phyloP scores from a whole-genome alignment of 148 eudicot species.

The Simmondsia chinensis region DNA sequence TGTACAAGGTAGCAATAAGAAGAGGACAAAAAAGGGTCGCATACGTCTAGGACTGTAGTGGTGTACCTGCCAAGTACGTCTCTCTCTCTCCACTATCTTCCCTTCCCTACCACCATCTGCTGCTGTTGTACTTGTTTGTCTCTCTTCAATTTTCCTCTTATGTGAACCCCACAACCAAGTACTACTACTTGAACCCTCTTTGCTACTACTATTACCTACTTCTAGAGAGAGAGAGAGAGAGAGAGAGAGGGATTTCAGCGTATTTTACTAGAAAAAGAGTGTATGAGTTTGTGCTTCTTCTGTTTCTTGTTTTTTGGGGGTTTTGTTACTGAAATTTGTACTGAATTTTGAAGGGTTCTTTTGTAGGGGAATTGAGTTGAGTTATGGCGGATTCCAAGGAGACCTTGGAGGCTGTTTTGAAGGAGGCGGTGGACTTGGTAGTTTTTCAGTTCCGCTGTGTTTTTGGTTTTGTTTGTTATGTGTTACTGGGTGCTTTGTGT shows the following conservation, averaged over 20 bases:
- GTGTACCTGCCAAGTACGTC: constrained; percentile 5
- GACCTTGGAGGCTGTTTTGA: constrained; percentile 20
- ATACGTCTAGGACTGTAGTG: background rate
- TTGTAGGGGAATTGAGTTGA: background rate
- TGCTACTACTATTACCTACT: too few species aligned
- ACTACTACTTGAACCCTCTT: too few species aligned
- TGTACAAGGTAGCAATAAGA: too few species aligned
- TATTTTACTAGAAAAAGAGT: too few species aligned
- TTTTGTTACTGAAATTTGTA: background rate
- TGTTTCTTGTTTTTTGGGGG: background rate
- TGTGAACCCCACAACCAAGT: too few species aligned
- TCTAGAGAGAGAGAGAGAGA: too few species aligned
- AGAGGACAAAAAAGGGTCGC: too few species aligned
- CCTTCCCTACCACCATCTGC: background rate
- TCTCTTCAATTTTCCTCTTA: too few species aligned
- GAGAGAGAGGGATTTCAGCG: too few species aligned
- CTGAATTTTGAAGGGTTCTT: background rate
- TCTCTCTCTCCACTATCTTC: background rate
- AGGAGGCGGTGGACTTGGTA: constrained; percentile 29
- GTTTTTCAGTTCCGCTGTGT: background rate
- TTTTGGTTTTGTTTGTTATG: background rate
- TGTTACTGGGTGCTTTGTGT: background rate
- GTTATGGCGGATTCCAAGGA: constrained; percentile 17
- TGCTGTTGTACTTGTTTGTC: too few species aligned
- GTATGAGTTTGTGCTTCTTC: too few species aligned